Conservation (phyloP, 305 asterid species). For the Fraxinus angustifolia region DNA sequence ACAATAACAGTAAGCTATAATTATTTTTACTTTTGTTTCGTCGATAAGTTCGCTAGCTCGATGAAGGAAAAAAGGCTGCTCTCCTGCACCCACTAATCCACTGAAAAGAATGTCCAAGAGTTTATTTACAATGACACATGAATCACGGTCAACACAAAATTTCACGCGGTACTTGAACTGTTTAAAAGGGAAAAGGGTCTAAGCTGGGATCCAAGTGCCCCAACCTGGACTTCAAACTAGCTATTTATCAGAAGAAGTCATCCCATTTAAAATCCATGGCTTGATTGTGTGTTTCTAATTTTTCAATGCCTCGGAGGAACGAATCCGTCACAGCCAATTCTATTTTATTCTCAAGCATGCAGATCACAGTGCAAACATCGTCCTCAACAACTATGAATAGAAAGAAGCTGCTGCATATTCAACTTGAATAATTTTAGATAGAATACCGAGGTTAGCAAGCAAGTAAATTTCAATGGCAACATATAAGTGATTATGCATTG, state of each 20-base stretch:
- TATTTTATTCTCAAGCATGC: constrained; percentile 62
- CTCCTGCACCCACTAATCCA: constrained; percentile 43
- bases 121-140: constrained; percentile 1
- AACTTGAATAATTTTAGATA: constrained; percentile 38
- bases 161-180: constrained; percentile 62
- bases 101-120: constrained; percentile 50
- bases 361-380: constrained; percentile 62
- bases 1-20: too few relatives aligned
- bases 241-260: constrained; percentile 62
- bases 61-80: constrained; percentile 45
- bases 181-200: constrained; percentile 38
- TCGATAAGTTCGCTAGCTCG: constrained; percentile 34
- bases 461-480: background rate
- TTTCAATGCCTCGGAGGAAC: too few relatives aligned
- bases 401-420: constrained; percentile 62
- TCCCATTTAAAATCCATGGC: constrained; percentile 34
- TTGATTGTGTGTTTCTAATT: too few relatives aligned
- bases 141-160: constrained; percentile 57
- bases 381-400: constrained; percentile 74
- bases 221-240: constrained; percentile 36
- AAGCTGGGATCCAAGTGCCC: constrained; percentile 33
- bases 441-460: constrained; percentile 13
- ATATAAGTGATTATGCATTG: background rate
- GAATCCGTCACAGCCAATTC: too few relatives aligned
- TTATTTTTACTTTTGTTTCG: too few relatives aligned